Base-by-base conservation (phyloP, 108 stramenopile species). In the Pseudonitzschia multistriata region DNA sequence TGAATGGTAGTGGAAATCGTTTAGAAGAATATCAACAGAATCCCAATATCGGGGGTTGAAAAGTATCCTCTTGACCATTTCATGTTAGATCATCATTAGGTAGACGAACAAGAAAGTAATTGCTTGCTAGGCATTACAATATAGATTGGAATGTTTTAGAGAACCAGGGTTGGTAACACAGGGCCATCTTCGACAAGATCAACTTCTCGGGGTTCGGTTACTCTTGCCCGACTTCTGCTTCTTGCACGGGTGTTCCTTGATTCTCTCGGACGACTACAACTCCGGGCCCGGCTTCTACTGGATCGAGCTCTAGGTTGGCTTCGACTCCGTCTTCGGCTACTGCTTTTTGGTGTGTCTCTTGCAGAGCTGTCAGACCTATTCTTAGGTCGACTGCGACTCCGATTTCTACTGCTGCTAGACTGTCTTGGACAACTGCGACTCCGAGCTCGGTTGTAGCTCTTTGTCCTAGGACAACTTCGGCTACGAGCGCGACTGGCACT, bases 311-410 rank as follows among this genome's bases (percentile, higher is more conserved):
- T n/a, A n/a, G n/a, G n/a, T n/a, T n/a, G n/a, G n/a, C 42, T 30
- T 11, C 40, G 33, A 11, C 34, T 45, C 34, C 42, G 10, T 21
- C 40, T 22, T 64, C 63, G 30, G 25, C 13, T 33, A 15, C 61
- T 14, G 22, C 61, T 62, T 36, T 8, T 33, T 31, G 61, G 36
- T 29, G 34, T 64, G 21, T 45, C 42, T 40, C 27, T 17, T 10
- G 21, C 3, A 59, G 57, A 59, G 29, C 57, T 59, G 10, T 59
- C 57, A n/a, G 4, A 15, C n/a, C 17, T 59, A n/a, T 14, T 36
- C n/a, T 17, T 55, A 25, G 54, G 54, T 21, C 57, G 7, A 59
- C 57, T 59, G 4, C 57, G 57, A 59, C 57, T 59, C 13, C n/a
- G 28, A 37, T 8, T 37, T 8, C 29, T 10, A 30, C 59, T 28